These are phyloP conservation scores for Tulasnella sp. DNA, from an alignment of 768 basidiomycete genomes.

Conservation along the genomic window DNA sequence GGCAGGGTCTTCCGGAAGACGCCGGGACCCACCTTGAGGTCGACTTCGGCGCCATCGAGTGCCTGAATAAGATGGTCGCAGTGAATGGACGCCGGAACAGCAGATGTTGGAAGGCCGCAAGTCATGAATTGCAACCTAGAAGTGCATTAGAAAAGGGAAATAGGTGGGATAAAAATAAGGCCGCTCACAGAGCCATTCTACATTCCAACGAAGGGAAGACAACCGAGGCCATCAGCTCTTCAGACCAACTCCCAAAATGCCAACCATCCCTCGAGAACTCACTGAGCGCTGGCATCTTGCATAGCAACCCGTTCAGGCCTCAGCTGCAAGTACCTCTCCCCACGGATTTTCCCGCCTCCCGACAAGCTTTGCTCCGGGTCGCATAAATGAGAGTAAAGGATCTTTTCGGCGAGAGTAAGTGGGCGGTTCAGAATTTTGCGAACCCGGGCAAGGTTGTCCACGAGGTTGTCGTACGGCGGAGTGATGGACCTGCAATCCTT, in stretches of 20 bases:
- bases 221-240: not conserved
- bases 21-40: conserved; percentile 55
- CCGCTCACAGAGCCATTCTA: conserved; percentile 74
- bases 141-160: not conserved
- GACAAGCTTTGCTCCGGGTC: conserved; percentile 67
- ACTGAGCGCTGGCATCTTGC: conserved; percentile 92
- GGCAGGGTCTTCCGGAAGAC: not conserved
- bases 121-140: conserved; percentile 93
- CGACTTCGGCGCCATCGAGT: conserved; percentile 73
- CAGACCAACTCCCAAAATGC: not conserved
- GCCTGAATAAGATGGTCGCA: conserved; percentile 98
- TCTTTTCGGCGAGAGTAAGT: conserved; percentile 94
- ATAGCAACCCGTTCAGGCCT: conserved; percentile 91
- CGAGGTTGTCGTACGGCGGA: conserved; percentile 70
- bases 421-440: conserved; percentile 64
- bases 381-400: conserved; percentile 84
- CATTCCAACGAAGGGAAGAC: not conserved
- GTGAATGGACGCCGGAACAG: conserved; percentile 72
- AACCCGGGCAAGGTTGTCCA: conserved; percentile 61
- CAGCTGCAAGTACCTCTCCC: conserved; percentile 84
- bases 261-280: conserved; percentile 31
- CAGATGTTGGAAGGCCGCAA: conserved; percentile 72
- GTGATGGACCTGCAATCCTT: conserved; percentile 68
- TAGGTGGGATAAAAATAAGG: not conserved
- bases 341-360: conserved; percentile 61